These are phyloP conservation scores for Dinochytrium kinnereticum DNA, from an alignment of 371 early-diverging fungal genomes.

Conservation along the genomic window DNA sequence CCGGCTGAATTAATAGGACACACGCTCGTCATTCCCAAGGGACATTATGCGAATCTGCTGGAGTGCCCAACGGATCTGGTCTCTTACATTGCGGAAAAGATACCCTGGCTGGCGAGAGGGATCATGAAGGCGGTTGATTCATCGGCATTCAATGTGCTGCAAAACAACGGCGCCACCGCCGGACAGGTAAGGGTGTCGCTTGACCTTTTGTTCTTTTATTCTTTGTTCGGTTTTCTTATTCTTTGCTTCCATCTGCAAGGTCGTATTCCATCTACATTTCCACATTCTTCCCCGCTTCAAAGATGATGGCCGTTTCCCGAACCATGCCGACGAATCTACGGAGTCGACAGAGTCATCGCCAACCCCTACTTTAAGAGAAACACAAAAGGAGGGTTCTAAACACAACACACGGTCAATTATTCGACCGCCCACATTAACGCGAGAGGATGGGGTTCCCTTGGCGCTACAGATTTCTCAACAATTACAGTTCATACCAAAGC, in stretches of 20 bases:
- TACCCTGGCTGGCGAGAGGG: conserved; percentile 23
- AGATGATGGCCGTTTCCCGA: conserved; percentile 9
- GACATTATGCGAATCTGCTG: conserved; percentile 25
- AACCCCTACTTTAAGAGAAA: no score
- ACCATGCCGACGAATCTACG: background rate
- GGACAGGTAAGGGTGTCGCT: conserved; percentile 18
- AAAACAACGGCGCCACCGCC: conserved; percentile 31
- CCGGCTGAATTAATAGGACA: conserved; percentile 30
- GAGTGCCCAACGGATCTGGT: conserved; percentile 14
- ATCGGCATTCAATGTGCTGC: conserved; percentile 27
- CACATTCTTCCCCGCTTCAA: conserved; percentile 30
- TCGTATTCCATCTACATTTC: conserved; percentile 34
- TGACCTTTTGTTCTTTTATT: no score
- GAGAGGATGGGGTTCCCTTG: background rate
- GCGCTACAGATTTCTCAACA: background rate
- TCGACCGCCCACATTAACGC: background rate
- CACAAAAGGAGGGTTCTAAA: no score
- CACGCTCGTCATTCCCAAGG: conserved; percentile 35
- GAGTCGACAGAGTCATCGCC: background rate
- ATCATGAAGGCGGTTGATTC: conserved; percentile 19
- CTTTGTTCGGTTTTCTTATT: no score
- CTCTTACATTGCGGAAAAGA: conserved; percentile 14
- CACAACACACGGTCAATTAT: no score
- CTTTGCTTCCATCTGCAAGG: no score
- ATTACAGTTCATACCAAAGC: background rate